A percentile compares a stretch with the other conserved stretches of the same genome.
Evolutionary conservation across 208 protist genomes (phyloP).

Genomic region (Borovskyia barvae): DNA sequence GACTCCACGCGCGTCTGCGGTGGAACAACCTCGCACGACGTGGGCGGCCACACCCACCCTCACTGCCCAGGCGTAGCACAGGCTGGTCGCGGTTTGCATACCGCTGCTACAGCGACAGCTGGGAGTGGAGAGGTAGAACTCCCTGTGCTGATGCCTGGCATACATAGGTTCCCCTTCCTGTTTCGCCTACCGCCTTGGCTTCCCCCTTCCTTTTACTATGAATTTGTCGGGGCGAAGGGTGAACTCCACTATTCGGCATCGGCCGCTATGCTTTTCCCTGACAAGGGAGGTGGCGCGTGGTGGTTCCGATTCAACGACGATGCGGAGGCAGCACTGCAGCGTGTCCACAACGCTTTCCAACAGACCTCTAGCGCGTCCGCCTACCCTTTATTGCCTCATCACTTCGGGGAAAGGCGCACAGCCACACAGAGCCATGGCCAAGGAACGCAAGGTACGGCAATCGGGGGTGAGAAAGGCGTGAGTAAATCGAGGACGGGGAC

Average conservation of each 20-base stretch:
- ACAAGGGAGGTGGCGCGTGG: constrained; percentile 24
- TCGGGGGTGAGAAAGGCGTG: constrained; percentile 8
- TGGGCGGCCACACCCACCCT: background rate
- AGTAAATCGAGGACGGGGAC: constrained; percentile 11
- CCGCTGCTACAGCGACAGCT: background rate
- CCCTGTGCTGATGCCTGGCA: constrained; percentile 38
- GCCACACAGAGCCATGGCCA: too few relatives aligned
- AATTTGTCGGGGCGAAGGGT: constrained; percentile 28
- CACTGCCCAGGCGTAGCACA: background rate
- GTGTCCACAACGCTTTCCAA: constrained; percentile 4
- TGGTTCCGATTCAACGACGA: constrained; percentile 7
- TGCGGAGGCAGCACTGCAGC: background rate
- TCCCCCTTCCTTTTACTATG: constrained; percentile 67
- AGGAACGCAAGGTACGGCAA: background rate
- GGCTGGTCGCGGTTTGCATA: background rate
- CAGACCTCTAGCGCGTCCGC: background rate
- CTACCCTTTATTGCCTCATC: too few relatives aligned
- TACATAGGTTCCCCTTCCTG: constrained; percentile 52
- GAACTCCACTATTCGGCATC: constrained; percentile 40
- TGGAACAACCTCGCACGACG: background rate
- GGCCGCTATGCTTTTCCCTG: constrained; percentile 36
- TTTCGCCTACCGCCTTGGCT: constrained; percentile 64
- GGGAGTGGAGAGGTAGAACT: constrained; percentile 27
- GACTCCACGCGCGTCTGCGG: constrained; percentile 10
- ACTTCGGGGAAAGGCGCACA: too few relatives aligned